phyloP scores from a whole-genome alignment of 2,329 filamentous ascomycete genomes.

The Falciphora oryzae region DNA sequence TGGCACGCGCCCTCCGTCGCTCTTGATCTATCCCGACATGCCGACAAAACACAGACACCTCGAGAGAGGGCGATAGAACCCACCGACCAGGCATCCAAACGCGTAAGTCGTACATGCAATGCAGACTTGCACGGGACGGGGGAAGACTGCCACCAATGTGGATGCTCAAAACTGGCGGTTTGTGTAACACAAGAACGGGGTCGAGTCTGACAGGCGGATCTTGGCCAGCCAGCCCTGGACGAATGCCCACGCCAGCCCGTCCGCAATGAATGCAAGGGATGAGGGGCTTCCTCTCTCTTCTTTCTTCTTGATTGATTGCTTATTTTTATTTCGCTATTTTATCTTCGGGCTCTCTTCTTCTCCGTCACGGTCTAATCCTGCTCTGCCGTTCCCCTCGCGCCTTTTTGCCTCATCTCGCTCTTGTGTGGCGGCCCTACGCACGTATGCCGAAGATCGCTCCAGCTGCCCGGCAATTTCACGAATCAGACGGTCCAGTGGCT shows the following conservation, averaged over 20 bases:
- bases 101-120: background rate
- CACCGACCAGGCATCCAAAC: background rate
- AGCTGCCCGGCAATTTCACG: background rate
- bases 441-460: too few species aligned
- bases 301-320: background rate
- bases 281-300: background rate
- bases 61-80: too few species aligned
- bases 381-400: too few species aligned
- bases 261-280: too few species aligned
- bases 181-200: background rate
- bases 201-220: background rate
- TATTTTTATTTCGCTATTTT: background rate
- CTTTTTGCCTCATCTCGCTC: background rate
- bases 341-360: too few species aligned
- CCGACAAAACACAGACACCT: too few species aligned
- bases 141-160: background rate
- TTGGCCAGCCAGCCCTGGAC: background rate
- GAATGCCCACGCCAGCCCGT: too few species aligned
- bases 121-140: background rate
- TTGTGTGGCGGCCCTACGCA: too few species aligned
- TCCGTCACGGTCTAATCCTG: too few species aligned
- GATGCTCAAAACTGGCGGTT: background rate
- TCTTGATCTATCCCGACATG: too few species aligned
- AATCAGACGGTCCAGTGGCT: background rate
- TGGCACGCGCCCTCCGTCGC: too few species aligned